Conservation (phyloP, 768 basidiomycete genomes). For the Austroboletus festivus region DNA sequence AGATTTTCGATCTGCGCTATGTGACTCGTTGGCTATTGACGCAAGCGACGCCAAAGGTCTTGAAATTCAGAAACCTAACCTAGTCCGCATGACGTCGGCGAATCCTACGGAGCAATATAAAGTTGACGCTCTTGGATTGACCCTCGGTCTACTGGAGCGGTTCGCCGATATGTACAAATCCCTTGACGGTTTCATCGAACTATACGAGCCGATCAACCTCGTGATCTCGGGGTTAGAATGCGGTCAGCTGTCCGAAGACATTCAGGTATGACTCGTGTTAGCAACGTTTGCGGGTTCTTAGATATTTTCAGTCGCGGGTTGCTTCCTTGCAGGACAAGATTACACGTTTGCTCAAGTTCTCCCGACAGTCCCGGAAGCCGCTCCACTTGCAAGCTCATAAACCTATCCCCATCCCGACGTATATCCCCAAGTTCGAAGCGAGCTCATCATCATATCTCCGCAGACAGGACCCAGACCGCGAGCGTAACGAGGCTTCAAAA, state of each 20-base stretch:
- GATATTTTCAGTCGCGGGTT: conserved; percentile 43
- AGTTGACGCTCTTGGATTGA: conserved; percentile 61
- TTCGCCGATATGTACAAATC: conserved; percentile 77
- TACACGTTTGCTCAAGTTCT: conserved; percentile 66
- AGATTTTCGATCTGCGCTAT: conserved; percentile 57
- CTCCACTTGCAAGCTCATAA: conserved; percentile 89
- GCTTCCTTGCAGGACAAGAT: conserved; percentile 47
- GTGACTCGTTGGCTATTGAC: conserved; percentile 38
- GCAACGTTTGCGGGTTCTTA: conserved; percentile 9
- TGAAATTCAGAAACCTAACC: conserved; percentile 42
- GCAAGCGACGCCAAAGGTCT: conserved; percentile 40
- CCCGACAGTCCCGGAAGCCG: conserved; percentile 69
- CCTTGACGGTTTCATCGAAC: conserved; percentile 79
- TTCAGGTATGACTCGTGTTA: conserved; percentile 48
- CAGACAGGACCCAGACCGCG: conserved; percentile 86
- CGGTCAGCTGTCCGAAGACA: conserved; percentile 42
- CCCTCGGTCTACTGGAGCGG: conserved; percentile 60
- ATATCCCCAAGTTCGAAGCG: conserved; percentile 89
- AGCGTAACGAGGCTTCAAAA: conserved; percentile 83
- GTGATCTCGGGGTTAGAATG: conserved; percentile 55
- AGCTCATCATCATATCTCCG: conserved; percentile 72
- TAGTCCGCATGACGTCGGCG: conserved; percentile 41
- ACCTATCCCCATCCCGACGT: conserved; percentile 91
- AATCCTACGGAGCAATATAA: conserved; percentile 58
- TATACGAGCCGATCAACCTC: conserved; percentile 65